These are phyloP conservation scores for Aspergillus incahuasiensis DNA, from an alignment of 495 filamentous ascomycete genomes.

Conservation along the genomic window DNA sequence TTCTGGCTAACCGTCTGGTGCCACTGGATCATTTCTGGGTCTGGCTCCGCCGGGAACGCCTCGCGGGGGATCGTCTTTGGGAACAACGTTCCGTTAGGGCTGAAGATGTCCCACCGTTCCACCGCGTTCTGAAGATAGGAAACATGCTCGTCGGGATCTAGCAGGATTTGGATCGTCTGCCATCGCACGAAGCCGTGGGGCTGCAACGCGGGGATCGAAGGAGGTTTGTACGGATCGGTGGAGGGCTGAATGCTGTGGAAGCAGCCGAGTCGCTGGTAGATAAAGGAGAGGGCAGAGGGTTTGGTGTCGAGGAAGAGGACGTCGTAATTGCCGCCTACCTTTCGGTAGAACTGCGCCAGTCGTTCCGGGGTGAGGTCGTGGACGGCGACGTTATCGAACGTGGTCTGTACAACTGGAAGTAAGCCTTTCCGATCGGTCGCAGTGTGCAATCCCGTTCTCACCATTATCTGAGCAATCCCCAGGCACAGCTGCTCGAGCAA, in stretches of 20 bases:
- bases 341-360: conserved; percentile 81
- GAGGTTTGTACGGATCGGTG: conserved; percentile 64
- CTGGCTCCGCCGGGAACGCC: conserved; percentile 69
- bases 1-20: conserved; percentile 61
- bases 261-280: conserved; percentile 88
- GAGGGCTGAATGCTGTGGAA: conserved; percentile 72
- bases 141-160: conserved; percentile 84
- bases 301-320: conserved; percentile 78
- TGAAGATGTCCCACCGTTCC: conserved; percentile 64
- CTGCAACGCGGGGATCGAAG: conserved; percentile 77
- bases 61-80: conserved; percentile 71
- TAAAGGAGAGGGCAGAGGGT: conserved; percentile 70
- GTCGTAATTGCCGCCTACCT: conserved; percentile 87
- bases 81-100: conserved; percentile 72
- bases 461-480: conserved; percentile 76
- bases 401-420: conserved; percentile 26
- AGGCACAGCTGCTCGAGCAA: conserved; percentile 72
- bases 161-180: conserved; percentile 87
- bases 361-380: conserved; percentile 72
- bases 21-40: conserved; percentile 77
- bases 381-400: conserved; percentile 61
- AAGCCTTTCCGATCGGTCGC: background rate
- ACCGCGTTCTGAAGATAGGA: conserved; percentile 79
- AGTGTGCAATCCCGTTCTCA: conserved; percentile 38
- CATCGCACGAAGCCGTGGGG: conserved; percentile 82